phyloP scores from a whole-genome alignment of 2,329 filamentous ascomycete species.

The Colletotrichum neosansevieriae region DNA sequence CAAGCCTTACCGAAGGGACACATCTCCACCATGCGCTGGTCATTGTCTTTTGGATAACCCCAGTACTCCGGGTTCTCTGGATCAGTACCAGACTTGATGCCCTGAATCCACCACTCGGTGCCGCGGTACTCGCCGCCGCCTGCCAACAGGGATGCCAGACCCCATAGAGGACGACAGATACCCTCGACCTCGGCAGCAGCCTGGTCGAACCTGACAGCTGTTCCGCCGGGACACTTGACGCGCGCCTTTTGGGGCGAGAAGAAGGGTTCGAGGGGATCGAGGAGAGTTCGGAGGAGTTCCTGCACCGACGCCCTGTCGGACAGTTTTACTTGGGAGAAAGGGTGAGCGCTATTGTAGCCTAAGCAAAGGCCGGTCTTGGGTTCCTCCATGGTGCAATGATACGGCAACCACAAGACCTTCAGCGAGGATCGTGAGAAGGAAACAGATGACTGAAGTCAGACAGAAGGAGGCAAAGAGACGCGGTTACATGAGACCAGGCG shows the following conservation, averaged over 20 bases:
- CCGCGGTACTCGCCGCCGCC: constrained; percentile 75
- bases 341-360: constrained; percentile 66
- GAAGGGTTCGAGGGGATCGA: constrained; percentile 78
- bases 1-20: constrained; percentile 72
- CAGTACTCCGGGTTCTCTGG: constrained; percentile 79
- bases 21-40: constrained; percentile 89
- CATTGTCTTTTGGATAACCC: constrained; percentile 80
- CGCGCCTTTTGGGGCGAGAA: constrained; percentile 76
- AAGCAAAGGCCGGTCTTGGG: constrained; percentile 50
- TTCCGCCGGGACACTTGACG: constrained; percentile 75
- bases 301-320: constrained; percentile 68
- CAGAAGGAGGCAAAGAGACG: neutral
- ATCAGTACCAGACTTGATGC: constrained; percentile 78
- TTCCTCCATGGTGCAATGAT: constrained; percentile 25
- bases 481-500: neutral
- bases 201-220: constrained; percentile 82
- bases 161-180: constrained; percentile 81
- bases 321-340: constrained; percentile 66
- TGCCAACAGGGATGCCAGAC: constrained; percentile 76
- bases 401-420: neutral
- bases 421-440: neutral
- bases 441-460: neutral
- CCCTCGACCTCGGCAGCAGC: constrained; percentile 83
- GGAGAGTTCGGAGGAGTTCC: constrained; percentile 69
- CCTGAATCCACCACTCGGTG: constrained; percentile 75